These are phyloP conservation scores for Penicillium soppii DNA, from an alignment of 495 filamentous ascomycete species.

Conservation along the genomic window DNA sequence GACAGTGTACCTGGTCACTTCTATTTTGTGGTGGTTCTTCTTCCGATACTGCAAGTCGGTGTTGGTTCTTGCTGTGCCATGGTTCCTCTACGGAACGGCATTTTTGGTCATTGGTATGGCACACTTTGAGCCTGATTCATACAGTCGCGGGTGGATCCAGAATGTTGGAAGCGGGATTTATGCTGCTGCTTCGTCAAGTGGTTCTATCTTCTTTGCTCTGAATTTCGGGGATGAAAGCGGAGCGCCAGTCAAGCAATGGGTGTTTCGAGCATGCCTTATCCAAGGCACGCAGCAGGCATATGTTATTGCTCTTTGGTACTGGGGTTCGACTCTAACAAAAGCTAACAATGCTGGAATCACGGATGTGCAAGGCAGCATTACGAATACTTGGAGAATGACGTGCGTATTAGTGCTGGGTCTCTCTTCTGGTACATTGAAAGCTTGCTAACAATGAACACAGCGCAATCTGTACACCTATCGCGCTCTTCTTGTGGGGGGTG, in stretches of 20 bases:
- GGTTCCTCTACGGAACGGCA: conserved; percentile 63
- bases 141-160: conserved; percentile 49
- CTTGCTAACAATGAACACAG: conserved; percentile 20
- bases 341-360: conserved; percentile 33
- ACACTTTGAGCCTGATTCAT: conserved; percentile 48
- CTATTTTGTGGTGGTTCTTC: conserved; percentile 64
- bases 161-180: conserved; percentile 49
- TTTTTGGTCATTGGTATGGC: conserved; percentile 67
- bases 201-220: conserved; percentile 51
- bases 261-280: conserved; percentile 52
- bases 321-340: conserved; percentile 45
- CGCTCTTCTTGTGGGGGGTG: conserved; percentile 41
- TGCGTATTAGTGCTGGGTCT: conserved; percentile 16
- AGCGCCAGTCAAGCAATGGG: conserved; percentile 50
- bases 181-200: conserved; percentile 49
- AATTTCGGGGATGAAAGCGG: conserved; percentile 54
- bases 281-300: conserved; percentile 52
- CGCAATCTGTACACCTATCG: conserved; percentile 44
- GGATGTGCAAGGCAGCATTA: conserved; percentile 34
- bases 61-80: conserved; percentile 59
- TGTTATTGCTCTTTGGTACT: conserved; percentile 53
- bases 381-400: conserved; percentile 50
- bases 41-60: conserved; percentile 63
- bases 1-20: conserved; percentile 60
- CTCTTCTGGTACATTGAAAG: background rate